phyloP scores from a whole-genome alignment of 2,329 filamentous ascomycete genomes.

The Botrytis squamosa region DNA sequence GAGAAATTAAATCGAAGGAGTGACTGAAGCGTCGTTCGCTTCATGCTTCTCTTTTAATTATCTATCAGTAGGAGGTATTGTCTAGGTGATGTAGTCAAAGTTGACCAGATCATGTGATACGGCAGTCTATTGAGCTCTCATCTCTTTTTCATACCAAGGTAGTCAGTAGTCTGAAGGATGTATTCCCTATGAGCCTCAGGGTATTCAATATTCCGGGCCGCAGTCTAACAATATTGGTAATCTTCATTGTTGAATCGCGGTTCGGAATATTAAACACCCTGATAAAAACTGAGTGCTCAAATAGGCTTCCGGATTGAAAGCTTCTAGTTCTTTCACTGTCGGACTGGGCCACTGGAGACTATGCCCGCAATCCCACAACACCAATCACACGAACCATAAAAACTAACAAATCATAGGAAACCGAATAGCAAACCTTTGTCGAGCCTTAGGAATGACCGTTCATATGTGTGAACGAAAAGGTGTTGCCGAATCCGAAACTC shows the following conservation, averaged over 20 bases:
- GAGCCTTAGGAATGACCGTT: slow-evolving; percentile 31
- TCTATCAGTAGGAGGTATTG: no score
- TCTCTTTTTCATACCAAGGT: background rate
- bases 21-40: background rate
- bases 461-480: slow-evolving; percentile 31
- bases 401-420: background rate
- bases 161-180: background rate
- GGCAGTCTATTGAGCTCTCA: no score
- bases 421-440: slow-evolving; percentile 13
- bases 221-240: no score
- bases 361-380: background rate
- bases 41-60: background rate
- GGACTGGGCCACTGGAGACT: background rate
- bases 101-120: background rate
- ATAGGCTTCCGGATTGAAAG: background rate
- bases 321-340: background rate
- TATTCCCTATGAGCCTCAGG: background rate
- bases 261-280: no score
- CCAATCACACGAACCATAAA: background rate
- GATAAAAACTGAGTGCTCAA: background rate
- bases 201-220: background rate
- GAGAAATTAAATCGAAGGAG: background rate
- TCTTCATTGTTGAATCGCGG: no score
- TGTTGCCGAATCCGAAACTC: slow-evolving; percentile 4
- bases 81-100: background rate